Conservation (phyloP, 768 basidiomycete species). For the Mycena latifolia region DNA sequence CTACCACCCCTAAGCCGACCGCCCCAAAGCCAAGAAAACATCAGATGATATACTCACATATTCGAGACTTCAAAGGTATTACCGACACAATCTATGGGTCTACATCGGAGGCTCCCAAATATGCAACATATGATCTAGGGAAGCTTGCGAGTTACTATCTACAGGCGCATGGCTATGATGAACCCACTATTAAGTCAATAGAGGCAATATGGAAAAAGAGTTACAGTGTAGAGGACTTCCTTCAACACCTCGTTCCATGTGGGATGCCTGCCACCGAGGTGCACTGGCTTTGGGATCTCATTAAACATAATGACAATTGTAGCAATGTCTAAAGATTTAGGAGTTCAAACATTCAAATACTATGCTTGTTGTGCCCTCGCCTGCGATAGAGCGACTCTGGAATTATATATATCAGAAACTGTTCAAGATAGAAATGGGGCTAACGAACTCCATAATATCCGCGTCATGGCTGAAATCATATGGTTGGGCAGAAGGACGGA, state of each 20-base stretch:
- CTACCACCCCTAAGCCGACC: no score
- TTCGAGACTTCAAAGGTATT: slow-evolving; percentile 6
- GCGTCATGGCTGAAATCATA: slow-evolving; percentile 36
- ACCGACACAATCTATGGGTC: slow-evolving; percentile 12
- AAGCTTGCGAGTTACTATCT: slow-evolving; percentile 12
- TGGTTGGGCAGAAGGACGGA: slow-evolving; percentile 6
- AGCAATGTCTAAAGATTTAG: background rate
- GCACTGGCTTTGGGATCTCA: slow-evolving; percentile 18
- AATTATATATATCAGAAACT: background rate
- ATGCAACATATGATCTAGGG: background rate
- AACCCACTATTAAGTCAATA: background rate
- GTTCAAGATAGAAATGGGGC: no score
- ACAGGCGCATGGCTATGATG: slow-evolving; percentile 12
- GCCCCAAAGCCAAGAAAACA: background rate
- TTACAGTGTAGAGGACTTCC: slow-evolving; percentile 3
- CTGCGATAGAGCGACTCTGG: background rate
- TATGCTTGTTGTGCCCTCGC: no score
- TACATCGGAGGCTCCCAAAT: background rate
- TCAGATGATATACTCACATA: slow-evolving; percentile 8
- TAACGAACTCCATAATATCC: slow-evolving; percentile 28
- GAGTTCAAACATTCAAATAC: background rate
- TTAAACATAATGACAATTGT: slow-evolving; percentile 17
- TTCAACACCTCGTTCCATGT: background rate
- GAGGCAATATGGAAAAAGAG: background rate
- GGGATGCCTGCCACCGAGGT: slow-evolving; percentile 22